Evolutionary conservation across 352 stramenopile genomes (phyloP), one percentile per base, ranked within the genome.

Genomic region (Globisporangium nunn): DNA sequence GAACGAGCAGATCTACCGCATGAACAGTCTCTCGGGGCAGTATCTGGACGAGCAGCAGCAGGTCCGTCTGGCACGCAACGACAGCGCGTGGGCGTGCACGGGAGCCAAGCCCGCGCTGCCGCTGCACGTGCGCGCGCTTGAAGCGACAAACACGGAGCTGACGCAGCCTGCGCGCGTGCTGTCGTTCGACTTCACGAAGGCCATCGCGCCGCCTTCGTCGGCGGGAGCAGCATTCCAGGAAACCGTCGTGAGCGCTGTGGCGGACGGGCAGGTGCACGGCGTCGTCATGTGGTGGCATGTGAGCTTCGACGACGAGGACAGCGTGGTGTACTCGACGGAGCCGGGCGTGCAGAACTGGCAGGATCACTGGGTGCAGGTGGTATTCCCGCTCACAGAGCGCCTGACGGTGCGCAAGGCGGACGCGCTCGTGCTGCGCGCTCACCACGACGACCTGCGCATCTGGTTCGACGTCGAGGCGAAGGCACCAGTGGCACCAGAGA

Each of bases 241-340:
- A 33, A 81, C 70, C 0, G 43, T 69, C 5, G 65, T 88, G n/a
- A 58, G 63, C 6, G 68, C 74, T 0, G 41, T 73, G 0, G 54
- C 68, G 0, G 17, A 48, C 17, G 82, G 82, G 30, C 59, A 71
- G 2, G 66, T 78, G 2, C 74, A 93, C n/a, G 80, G 74, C 17
- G 75, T 93, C 6, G 52, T 93, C 11, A 88, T 93, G 76, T 93
- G 82, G 80, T 93, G 82, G 82, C 63, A 78, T 29, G 77, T 92
- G 40, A 78, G 64, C 59, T 91, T 93, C 45, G 73, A 85, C 52
- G 59, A 54, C 0, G 66, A 75, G 2, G 52, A 87, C 51, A 61
- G 30, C 8, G 55, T 87, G 46, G 62, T 84, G 31, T 93, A 93
- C 64, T 91, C 76, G 14, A 91, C 82, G 15, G 61, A 74, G 58